Evolutionary conservation across 805 yeast species (phyloP), one percentile per base, ranked within the genome.

Genomic region (Candida endomychidarum): DNA sequence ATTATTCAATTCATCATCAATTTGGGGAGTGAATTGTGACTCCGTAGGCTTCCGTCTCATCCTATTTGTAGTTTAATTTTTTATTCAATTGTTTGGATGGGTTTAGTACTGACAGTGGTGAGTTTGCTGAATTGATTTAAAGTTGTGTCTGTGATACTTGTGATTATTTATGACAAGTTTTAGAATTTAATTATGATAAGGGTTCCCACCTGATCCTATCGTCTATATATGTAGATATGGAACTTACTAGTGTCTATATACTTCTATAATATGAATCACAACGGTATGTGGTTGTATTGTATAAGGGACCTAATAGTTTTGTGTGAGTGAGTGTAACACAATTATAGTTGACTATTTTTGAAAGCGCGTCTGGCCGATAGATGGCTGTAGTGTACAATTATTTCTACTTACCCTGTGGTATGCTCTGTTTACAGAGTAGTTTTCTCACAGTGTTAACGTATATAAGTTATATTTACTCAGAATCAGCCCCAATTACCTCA

Each of bases 41-140:
- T 52, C 60, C 35, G 49, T 43, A n/a, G 52, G 46, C 42, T 50
- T 54, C 49, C 53, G 50, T 46, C 55, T 56, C 62, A 52, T 55
- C 35, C 38, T 43, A 28, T 28, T n/a, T n/a, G n/a, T n/a, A n/a
- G n/a, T n/a, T n/a, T n/a, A n/a, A n/a, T n/a, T n/a, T n/a, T n/a
- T n/a, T n/a, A n/a, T n/a, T 22, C 25, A 8, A 11, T 22, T 8
- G 11, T 22, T 8, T 22, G 11, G 11, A 8, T 11, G 25, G 25
- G 11, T 22, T 11, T 22, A 8, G 8, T 17, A 18, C 14, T 19
- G 21, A 8, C 10, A 8, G 26, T 23, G 26, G 26, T 23, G 22
- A 20, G 8, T 20, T 20, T 20, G 22, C n/a, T n/a, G n/a, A n/a
- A n/a, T n/a, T n/a, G n/a, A n/a, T n/a, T n/a, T n/a, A n/a, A n/a